phyloP scores from a whole-genome alignment of 495 filamentous ascomycete species.

The Xylaria sp. region DNA sequence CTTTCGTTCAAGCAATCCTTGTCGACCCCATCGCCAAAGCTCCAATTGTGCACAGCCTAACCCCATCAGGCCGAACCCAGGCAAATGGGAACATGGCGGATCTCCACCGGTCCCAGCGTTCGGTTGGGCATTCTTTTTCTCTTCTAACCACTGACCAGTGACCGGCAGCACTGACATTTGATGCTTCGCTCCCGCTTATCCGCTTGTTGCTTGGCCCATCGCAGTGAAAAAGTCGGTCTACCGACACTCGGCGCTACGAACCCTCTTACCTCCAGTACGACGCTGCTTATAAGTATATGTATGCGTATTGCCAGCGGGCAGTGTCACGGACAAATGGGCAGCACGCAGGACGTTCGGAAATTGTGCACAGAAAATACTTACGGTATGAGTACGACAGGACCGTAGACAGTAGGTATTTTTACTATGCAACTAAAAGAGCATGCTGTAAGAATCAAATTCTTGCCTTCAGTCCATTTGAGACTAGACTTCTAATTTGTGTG shows the following conservation, averaged over 20 bases:
- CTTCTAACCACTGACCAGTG: background rate
- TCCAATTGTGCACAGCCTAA: slow-evolving; percentile 22
- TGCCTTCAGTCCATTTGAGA: background rate
- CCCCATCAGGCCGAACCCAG: slow-evolving; percentile 25
- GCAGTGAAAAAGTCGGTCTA: slow-evolving; percentile 18
- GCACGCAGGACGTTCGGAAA: background rate
- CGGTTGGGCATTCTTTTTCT: slow-evolving; percentile 20
- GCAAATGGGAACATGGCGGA: slow-evolving; percentile 24
- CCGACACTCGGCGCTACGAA: slow-evolving; percentile 2
- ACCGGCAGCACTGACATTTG: slow-evolving; percentile 3
- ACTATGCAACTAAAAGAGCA: slow-evolving; percentile 3
- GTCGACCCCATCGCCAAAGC: slow-evolving; percentile 18
- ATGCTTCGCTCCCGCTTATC: slow-evolving; percentile 14
- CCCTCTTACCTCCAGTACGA: background rate
- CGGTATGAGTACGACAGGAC: background rate
- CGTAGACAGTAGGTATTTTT: background rate
- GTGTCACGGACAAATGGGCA: slow-evolving; percentile 5
- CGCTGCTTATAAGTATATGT: background rate
- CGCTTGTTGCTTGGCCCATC: slow-evolving; percentile 1
- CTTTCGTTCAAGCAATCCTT: slow-evolving; percentile 9
- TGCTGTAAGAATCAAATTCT: background rate
- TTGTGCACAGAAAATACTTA: slow-evolving; percentile 1
- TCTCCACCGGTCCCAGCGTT: slow-evolving; percentile 20
- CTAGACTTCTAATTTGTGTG: background rate
- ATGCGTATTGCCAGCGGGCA: background rate